Conservation (phyloP, 2,329 filamentous ascomycete genomes). For the Fusarium guadeloupense region DNA sequence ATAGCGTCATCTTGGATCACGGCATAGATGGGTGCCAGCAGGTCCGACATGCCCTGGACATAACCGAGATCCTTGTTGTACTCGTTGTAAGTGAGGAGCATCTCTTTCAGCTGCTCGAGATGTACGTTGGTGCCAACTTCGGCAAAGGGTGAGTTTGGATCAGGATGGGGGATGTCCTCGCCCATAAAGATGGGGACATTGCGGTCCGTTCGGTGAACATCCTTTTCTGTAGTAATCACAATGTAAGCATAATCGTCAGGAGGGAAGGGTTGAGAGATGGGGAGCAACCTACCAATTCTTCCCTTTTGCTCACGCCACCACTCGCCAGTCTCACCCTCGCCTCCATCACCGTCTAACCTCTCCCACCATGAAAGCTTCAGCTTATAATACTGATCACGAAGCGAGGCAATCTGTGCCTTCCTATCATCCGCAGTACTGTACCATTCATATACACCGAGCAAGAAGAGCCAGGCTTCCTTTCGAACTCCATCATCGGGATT, state of each 20-base stretch:
- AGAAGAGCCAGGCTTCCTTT: slow-evolving; percentile 96
- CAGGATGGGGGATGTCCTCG: slow-evolving; percentile 95
- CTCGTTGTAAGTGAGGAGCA: slow-evolving; percentile 98
- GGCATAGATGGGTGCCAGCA: slow-evolving; percentile 94
- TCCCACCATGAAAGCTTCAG: slow-evolving; percentile 98
- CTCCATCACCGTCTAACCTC: slow-evolving; percentile 82
- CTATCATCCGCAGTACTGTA: slow-evolving; percentile 88
- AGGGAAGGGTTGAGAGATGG: slow-evolving; percentile 14
- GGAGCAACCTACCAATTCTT: slow-evolving; percentile 79
- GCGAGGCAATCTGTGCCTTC: slow-evolving; percentile 81
- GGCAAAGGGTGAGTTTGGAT: slow-evolving; percentile 94
- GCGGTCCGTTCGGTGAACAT: slow-evolving; percentile 96
- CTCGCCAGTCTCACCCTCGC: slow-evolving; percentile 83
- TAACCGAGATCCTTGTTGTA: slow-evolving; percentile 96
- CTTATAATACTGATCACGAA: slow-evolving; percentile 92
- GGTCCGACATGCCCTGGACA: slow-evolving; percentile 98
- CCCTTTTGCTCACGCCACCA: slow-evolving; percentile 97
- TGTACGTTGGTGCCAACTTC: slow-evolving; percentile 95
- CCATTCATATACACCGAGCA: slow-evolving; percentile 94
- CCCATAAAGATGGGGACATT: slow-evolving; percentile 94
- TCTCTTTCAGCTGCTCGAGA: slow-evolving; percentile 98
- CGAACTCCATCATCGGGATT: slow-evolving; percentile 89
- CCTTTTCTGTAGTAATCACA: slow-evolving; percentile 77
- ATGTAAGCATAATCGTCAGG: slow-evolving; percentile 13
- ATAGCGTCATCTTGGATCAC: slow-evolving; percentile 97